phyloP scores from a whole-genome alignment of 1,284 basidiomycete genomes.

The Fomitopsis palustris region DNA sequence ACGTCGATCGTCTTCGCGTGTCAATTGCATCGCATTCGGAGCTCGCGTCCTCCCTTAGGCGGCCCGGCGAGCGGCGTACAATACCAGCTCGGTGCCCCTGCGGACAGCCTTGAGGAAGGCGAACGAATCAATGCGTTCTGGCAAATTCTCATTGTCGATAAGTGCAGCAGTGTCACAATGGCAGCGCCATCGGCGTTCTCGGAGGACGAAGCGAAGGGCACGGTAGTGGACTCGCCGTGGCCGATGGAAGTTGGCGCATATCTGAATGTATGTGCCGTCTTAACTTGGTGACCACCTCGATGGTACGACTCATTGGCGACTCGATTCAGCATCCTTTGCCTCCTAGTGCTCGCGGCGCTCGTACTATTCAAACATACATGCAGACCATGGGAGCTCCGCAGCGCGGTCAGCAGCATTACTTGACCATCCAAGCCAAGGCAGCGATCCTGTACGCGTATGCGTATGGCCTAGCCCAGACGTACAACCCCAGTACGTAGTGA shows the following conservation, averaged over 20 bases:
- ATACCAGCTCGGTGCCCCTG: constrained; percentile 28
- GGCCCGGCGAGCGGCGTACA: constrained; percentile 1
- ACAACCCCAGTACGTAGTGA: constrained; percentile 22
- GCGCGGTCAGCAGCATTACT: constrained; percentile 20
- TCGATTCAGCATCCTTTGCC: constrained; percentile 18
- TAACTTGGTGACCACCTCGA: background rate
- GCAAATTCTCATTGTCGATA: constrained; percentile 40
- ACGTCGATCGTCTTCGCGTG: constrained; percentile 38
- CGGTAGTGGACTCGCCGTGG: constrained; percentile 40
- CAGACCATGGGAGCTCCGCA: constrained; percentile 19
- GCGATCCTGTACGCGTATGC: constrained; percentile 35
- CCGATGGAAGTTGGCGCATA: constrained; percentile 34
- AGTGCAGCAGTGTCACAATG: constrained; percentile 36
- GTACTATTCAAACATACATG: constrained; percentile 31
- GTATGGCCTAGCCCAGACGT: constrained; percentile 22
- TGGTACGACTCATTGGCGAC: background rate
- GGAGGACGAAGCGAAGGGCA: constrained; percentile 25
- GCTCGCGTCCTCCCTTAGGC: constrained; percentile 13
- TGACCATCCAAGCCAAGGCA: constrained; percentile 35
- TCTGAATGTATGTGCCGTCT: constrained; percentile 17
- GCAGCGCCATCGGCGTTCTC: constrained; percentile 33
- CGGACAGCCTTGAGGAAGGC: constrained; percentile 37
- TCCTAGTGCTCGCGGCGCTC: constrained; percentile 18
- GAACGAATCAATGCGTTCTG: constrained; percentile 47
- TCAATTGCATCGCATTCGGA: constrained; percentile 34